Evolutionary conservation across 2,329 filamentous ascomycete genomes (phyloP).

Genomic region (Daldinia sp.): DNA sequence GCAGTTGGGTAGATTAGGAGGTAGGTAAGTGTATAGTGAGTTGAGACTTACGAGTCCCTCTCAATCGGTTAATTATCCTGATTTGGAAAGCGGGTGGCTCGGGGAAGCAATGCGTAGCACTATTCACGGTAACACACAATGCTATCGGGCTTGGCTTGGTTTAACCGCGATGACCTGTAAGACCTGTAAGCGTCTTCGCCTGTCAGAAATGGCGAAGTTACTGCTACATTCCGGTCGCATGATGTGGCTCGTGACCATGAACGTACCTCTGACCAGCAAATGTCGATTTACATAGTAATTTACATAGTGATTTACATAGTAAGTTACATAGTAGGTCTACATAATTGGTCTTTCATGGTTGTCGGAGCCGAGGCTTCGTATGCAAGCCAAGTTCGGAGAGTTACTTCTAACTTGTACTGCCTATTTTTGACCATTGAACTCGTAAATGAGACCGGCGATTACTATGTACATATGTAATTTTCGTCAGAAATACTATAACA

Average conservation of each 20-base stretch:
- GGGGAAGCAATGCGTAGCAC: constrained; percentile 34
- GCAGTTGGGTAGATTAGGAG: not conserved
- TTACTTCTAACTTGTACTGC: not conserved
- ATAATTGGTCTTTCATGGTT: not conserved
- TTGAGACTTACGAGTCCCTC: constrained; percentile 29
- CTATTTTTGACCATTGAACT: not conserved
- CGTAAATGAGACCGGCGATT: constrained; percentile 1
- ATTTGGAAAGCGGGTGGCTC: constrained; percentile 33
- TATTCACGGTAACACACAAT: constrained; percentile 33
- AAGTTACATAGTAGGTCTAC: too few species aligned
- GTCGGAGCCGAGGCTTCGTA: constrained; percentile 20
- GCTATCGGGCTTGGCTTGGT: constrained; percentile 20
- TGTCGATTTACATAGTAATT: not conserved
- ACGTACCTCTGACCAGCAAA: not conserved
- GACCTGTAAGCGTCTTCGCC: not conserved
- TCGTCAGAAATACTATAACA: constrained; percentile 17
- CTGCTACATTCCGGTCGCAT: not conserved
- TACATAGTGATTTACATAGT: not conserved
- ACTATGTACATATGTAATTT: too few species aligned
- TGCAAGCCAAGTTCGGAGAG: not conserved
- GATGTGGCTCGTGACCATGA: constrained; percentile 18
- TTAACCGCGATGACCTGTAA: constrained; percentile 21
- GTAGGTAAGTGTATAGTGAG: constrained; percentile 7
- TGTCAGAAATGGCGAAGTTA: constrained; percentile 1
- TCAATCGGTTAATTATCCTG: constrained; percentile 33